Evolutionary conservation across 2,329 filamentous ascomycete genomes (phyloP).

Genomic region (Curvularia sp.): DNA sequence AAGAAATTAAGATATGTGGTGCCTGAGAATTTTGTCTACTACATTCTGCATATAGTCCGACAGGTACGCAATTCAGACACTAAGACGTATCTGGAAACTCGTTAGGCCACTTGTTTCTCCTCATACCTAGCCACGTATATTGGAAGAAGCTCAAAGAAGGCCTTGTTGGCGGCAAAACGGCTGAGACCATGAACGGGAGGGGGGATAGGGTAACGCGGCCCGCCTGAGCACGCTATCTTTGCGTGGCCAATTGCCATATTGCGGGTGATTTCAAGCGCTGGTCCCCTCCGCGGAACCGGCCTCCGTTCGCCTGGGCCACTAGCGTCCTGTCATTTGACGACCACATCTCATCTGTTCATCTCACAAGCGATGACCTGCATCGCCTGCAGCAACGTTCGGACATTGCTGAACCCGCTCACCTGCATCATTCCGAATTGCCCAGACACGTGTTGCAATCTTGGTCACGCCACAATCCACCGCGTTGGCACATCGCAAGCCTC

Average conservation of each 20-base stretch:
- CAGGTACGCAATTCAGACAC: slow-evolving; percentile 1
- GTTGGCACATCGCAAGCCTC: neutral
- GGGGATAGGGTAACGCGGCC: slow-evolving; percentile 8
- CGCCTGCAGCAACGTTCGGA: slow-evolving; percentile 3
- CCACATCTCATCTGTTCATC: slow-evolving; percentile 6
- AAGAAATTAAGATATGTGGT: neutral
- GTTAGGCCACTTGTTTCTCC: neutral
- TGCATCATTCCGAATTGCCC: neutral
- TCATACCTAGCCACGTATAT: slow-evolving; percentile 2
- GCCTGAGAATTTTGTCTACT: slow-evolving; percentile 6
- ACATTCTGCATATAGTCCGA: slow-evolving; percentile 9
- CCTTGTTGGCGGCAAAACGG: neutral
- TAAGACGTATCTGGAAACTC: neutral
- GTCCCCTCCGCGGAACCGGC: slow-evolving; percentile 7
- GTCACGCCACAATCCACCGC: neutral
- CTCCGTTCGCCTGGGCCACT: slow-evolving; percentile 3
- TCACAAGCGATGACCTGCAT: slow-evolving; percentile 8
- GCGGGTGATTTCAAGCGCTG: slow-evolving; percentile 13
- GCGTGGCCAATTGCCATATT: slow-evolving; percentile 1
- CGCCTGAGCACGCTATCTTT: slow-evolving; percentile 5
- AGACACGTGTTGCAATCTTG: neutral
- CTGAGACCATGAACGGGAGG: slow-evolving; percentile 8
- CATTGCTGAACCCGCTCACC: slow-evolving; percentile 2
- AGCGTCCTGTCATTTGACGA: slow-evolving; percentile 4
- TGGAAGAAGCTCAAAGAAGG: neutral